Evolutionary conservation across 1,284 basidiomycete species (phyloP).

Genomic region (Stygiomarasmius scandens): DNA sequence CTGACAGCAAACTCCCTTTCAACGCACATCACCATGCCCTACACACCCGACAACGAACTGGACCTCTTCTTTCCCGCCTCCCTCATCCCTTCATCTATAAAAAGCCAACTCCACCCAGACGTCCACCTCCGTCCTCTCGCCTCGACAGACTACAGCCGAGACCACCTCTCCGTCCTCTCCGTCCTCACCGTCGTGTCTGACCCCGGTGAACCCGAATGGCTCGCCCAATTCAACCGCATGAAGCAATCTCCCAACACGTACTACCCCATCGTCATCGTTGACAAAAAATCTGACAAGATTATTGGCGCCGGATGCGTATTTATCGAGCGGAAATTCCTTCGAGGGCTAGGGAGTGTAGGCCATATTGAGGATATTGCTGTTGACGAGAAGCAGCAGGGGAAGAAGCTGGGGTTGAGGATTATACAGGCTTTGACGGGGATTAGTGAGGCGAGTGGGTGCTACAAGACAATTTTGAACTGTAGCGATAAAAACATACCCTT

Average conservation of each 20-base stretch:
- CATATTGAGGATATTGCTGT: slow-evolving; percentile 99
- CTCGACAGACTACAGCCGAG: slow-evolving; percentile 81
- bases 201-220: slow-evolving; percentile 72
- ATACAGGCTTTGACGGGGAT: slow-evolving; percentile 85
- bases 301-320: slow-evolving; percentile 87
- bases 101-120: slow-evolving; percentile 54
- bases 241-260: slow-evolving; percentile 66
- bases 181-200: slow-evolving; percentile 82
- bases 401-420: slow-evolving; percentile 85
- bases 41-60: slow-evolving; percentile 70
- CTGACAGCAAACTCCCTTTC: too few relatives aligned
- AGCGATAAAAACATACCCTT: slow-evolving; percentile 91
- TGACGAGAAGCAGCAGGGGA: slow-evolving; percentile 84
- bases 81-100: slow-evolving; percentile 70
- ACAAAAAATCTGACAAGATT: slow-evolving; percentile 75
- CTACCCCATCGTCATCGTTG: slow-evolving; percentile 85
- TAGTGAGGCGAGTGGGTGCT: slow-evolving; percentile 78
- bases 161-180: slow-evolving; percentile 83
- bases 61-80: slow-evolving; percentile 67
- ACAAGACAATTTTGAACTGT: slow-evolving; percentile 98
- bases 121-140: slow-evolving; percentile 85
- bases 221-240: slow-evolving; percentile 66
- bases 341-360: slow-evolving; percentile 79
- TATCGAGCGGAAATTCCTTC: slow-evolving; percentile 91
- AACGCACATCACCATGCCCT: slow-evolving; percentile 12